Conservation (phyloP, 805 yeast species). For the Candida sonorensis region DNA sequence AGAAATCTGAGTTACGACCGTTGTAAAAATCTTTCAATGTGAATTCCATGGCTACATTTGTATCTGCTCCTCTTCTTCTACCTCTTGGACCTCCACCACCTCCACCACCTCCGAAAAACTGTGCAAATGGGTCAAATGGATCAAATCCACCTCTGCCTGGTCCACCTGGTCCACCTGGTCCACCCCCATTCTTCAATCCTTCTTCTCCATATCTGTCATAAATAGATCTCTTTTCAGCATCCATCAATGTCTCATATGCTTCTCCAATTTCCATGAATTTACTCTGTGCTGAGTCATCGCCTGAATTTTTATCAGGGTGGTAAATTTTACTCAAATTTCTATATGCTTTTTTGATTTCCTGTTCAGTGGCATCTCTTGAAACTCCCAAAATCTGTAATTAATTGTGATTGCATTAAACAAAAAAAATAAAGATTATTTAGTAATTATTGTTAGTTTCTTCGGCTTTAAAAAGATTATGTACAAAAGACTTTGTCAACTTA, state of each 20-base stretch:
- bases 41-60: slow-evolving; percentile 48
- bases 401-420: too few relatives aligned
- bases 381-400: slow-evolving; percentile 54
- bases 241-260: slow-evolving; percentile 82
- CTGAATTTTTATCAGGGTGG: slow-evolving; percentile 93
- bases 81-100: slow-evolving; percentile 32
- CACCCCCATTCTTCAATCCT: slow-evolving; percentile 57
- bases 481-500: too few relatives aligned
- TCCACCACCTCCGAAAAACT: slow-evolving; percentile 47
- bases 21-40: slow-evolving; percentile 59
- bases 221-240: slow-evolving; percentile 56
- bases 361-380: slow-evolving; percentile 59
- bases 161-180: slow-evolving; percentile 33
- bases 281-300: slow-evolving; percentile 74
- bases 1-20: slow-evolving; percentile 60
- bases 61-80: slow-evolving; percentile 49
- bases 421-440: background rate
- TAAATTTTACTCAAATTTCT: slow-evolving; percentile 73
- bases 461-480: too few relatives aligned
- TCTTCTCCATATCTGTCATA: slow-evolving; percentile 78
- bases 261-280: slow-evolving; percentile 87
- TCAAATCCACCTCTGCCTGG: slow-evolving; percentile 21
- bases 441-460: too few relatives aligned
- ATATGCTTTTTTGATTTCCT: slow-evolving; percentile 81
- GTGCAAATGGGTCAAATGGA: slow-evolving; percentile 52